These are phyloP conservation scores for Aspergillus novofumigatus DNA, from an alignment of 2,329 filamentous ascomycete species.

Conservation along the genomic window DNA sequence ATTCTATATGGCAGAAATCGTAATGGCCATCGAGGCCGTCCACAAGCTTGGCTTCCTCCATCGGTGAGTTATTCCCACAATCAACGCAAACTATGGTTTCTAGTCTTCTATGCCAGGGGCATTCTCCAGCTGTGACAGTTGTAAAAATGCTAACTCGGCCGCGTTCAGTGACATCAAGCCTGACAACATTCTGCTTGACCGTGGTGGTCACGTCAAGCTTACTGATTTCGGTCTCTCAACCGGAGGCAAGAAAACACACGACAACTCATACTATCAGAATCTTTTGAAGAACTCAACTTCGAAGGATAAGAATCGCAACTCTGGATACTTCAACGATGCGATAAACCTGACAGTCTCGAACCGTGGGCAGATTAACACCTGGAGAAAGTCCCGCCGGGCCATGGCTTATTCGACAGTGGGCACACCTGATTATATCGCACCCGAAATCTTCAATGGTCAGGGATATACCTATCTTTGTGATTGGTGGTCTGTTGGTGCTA, in stretches of 20 bases:
- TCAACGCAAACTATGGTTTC: constrained; percentile 1
- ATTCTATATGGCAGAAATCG: constrained; percentile 98
- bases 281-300: constrained; percentile 75
- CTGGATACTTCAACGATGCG: constrained; percentile 85
- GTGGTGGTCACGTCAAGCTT: constrained; percentile 94
- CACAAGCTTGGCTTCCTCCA: constrained; percentile 98
- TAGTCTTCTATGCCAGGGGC: background rate
- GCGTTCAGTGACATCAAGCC: constrained; percentile 86
- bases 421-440: constrained; percentile 97
- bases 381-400: constrained; percentile 89
- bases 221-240: constrained; percentile 98
- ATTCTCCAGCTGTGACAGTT: background rate
- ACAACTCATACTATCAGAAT: constrained; percentile 97
- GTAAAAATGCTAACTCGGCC: constrained; percentile 15
- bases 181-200: constrained; percentile 94
- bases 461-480: constrained; percentile 97
- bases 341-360: constrained; percentile 98
- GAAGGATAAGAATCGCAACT: constrained; percentile 76
- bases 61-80: constrained; percentile 58
- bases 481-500: constrained; percentile 98
- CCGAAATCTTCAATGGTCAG: constrained; percentile 94
- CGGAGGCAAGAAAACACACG: constrained; percentile 95
- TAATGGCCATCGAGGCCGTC: constrained; percentile 96
- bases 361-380: constrained; percentile 96
- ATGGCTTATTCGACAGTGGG: constrained; percentile 98